Conservation (phyloP, 495 filamentous ascomycete species). For the Penicillium canariense region DNA sequence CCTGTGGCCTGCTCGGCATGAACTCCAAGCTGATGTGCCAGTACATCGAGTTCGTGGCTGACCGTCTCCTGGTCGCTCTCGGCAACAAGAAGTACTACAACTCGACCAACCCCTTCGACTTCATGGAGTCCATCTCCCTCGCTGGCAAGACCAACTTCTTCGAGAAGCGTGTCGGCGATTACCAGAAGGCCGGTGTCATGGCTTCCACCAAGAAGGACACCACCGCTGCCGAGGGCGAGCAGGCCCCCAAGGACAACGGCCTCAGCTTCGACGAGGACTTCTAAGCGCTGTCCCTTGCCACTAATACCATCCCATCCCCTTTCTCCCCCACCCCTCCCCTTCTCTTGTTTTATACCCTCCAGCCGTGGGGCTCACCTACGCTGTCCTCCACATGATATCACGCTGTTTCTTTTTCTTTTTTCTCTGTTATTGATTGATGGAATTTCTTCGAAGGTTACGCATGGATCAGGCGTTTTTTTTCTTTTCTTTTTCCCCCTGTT, state of each 20-base stretch:
- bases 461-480: conserved; percentile 42
- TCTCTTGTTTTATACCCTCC: conserved; percentile 32
- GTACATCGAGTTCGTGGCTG: conserved; percentile 99
- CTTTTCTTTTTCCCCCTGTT: conserved; percentile 18
- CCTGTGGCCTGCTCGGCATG: conserved; percentile 91
- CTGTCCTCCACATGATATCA: conserved; percentile 27
- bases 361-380: conserved; percentile 9
- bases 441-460: conserved; percentile 34
- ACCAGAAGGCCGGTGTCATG: conserved; percentile 99
- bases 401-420: conserved; percentile 23
- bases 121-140: conserved; percentile 99
- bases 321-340: conserved; percentile 24
- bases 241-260: conserved; percentile 61
- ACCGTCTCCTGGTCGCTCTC: conserved; percentile 86
- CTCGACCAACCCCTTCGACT: conserved; percentile 94
- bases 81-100: conserved; percentile 94
- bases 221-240: conserved; percentile 51
- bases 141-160: conserved; percentile 99
- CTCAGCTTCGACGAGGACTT: conserved; percentile 98
- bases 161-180: conserved; percentile 99
- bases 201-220: conserved; percentile 80
- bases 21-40: conserved; percentile 97
- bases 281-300: conserved; percentile 47
- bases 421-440: conserved; percentile 33
- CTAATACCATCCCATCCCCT: not conserved